Base-by-base conservation (phyloP, 1,284 basidiomycete species). In the Ustilago curta region DNA sequence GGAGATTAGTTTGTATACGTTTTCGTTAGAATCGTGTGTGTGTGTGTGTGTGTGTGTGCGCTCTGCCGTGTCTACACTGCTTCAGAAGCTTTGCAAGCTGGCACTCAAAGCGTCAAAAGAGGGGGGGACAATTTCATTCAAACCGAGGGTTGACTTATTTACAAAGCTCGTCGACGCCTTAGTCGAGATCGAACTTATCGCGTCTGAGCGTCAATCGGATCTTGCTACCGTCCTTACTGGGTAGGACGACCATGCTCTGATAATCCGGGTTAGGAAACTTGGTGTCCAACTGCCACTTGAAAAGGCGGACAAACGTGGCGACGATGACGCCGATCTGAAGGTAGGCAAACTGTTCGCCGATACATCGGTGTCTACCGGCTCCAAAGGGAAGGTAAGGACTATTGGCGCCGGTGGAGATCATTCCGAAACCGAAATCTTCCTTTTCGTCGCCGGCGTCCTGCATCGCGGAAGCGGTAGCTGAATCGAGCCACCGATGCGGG, bases 311-410 rank as follows among this genome's bases (percentile, higher is more conserved):
- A 66, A 99, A 85, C 11, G 91, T 93, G 8, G 91, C 86, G 70
- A 99, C 87, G 83, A 99, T 89, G 7, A 91, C 91, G 47, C 94
- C 92, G 27, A 99, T 88, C 86, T 99, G 97, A 59, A 98, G 86
- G 85, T 97, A 96, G 16, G 97, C 97, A 83, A 98, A 99, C 89
- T 94, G 93, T 87, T 97, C 95, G 75, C 95, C 95, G 76, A 97
- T 96, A 86, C 95, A 97, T 62, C 95, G 88, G 87, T 97, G 95
- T n/a, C 83, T 51, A 18, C 82, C 96, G 48, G 96, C 95, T 63
- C 96, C 97, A 83, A 99, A 99, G 1, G 96, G 97, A 84, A 96
- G 92, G 85, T 97, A 97, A 29, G 86, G 85, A 16, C 74, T 79
- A 62, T 85, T 85, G 18, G 85, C 84, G 27, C 93, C 79, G 90